Conservation (phyloP, 108 stramenopile species). For the Fistulifera pelliculosa region DNA sequence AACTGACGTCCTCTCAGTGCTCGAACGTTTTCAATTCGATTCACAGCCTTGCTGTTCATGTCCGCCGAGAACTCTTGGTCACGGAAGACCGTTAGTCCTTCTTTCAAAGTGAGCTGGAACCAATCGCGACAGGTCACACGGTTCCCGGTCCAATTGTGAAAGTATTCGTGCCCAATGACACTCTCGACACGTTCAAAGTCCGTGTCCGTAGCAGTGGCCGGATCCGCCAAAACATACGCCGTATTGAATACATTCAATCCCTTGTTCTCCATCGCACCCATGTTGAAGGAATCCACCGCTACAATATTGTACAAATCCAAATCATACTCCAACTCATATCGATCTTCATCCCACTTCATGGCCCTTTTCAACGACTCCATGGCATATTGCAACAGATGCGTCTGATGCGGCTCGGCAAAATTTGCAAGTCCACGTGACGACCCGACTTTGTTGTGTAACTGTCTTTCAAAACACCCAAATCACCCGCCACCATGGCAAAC, state of each 20-base stretch:
- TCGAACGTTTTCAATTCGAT: slow-evolving; percentile 89
- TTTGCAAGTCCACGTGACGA: slow-evolving; percentile 63
- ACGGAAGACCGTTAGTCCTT: slow-evolving; percentile 97
- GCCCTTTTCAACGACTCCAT: slow-evolving; percentile 77
- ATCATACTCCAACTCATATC: slow-evolving; percentile 93
- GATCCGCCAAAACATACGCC: slow-evolving; percentile 90
- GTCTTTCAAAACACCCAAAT: slow-evolving; percentile 73
- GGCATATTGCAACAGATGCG: slow-evolving; percentile 79
- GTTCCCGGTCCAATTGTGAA: slow-evolving; percentile 98
- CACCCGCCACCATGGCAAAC: slow-evolving; percentile 91
- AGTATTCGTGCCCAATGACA: slow-evolving; percentile 88
- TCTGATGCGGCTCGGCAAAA: slow-evolving; percentile 79
- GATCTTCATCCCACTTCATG: slow-evolving; percentile 97
- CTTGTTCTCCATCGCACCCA: slow-evolving; percentile 98
- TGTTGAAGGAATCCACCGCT: slow-evolving; percentile 85
- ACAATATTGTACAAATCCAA: slow-evolving; percentile 93
- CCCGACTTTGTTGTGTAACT: slow-evolving; percentile 69
- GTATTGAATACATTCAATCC: slow-evolving; percentile 94
- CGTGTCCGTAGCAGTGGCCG: slow-evolving; percentile 80
- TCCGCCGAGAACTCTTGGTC: slow-evolving; percentile 85
- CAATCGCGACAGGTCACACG: slow-evolving; percentile 97
- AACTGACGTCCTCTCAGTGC: slow-evolving; percentile 81
- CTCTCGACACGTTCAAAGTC: slow-evolving; percentile 91
- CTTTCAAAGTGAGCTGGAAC: slow-evolving; percentile 98
- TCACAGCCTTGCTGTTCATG: slow-evolving; percentile 87